Conservation (phyloP, 805 yeast genomes). For the Saccharomycopsis fermentans region DNA sequence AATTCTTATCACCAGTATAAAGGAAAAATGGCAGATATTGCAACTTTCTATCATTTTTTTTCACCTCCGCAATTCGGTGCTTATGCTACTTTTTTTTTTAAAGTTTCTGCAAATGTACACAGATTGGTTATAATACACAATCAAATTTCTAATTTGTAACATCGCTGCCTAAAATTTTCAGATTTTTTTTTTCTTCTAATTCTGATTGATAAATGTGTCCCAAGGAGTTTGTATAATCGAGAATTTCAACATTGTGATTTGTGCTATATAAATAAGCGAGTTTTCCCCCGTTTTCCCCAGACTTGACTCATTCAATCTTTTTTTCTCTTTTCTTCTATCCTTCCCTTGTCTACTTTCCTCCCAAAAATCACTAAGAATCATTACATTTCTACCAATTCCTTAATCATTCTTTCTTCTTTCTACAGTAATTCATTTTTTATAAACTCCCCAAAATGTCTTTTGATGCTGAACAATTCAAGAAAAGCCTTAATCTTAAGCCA, state of each 20-base stretch:
- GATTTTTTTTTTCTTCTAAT: not conserved
- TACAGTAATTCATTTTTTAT: too few species aligned
- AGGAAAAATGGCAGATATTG: too few species aligned
- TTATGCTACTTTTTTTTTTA: not conserved
- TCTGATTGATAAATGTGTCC: too few species aligned
- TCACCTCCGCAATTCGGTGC: not conserved
- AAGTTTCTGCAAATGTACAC: not conserved
- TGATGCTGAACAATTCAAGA: conserved; percentile 24
- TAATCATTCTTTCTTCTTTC: not conserved
- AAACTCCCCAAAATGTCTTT: conserved; percentile 17
- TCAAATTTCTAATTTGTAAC: not conserved
- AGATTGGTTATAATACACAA: not conserved
- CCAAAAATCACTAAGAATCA: not conserved
- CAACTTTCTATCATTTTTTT: too few species aligned
- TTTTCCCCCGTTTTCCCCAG: too few species aligned
- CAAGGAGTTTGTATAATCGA: too few species aligned
- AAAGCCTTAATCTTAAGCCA: conserved; percentile 39
- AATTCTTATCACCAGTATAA: too few species aligned
- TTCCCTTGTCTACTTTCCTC: not conserved
- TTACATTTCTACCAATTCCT: not conserved
- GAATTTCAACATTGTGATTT: too few species aligned
- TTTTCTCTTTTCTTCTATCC: not conserved
- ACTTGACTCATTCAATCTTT: not conserved
- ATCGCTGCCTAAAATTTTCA: not conserved
- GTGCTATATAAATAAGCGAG: too few species aligned